Evolutionary conservation across 768 basidiomycete species (phyloP), one percentile per base, ranked within the genome.

Genomic region (Leccinum boreale): DNA sequence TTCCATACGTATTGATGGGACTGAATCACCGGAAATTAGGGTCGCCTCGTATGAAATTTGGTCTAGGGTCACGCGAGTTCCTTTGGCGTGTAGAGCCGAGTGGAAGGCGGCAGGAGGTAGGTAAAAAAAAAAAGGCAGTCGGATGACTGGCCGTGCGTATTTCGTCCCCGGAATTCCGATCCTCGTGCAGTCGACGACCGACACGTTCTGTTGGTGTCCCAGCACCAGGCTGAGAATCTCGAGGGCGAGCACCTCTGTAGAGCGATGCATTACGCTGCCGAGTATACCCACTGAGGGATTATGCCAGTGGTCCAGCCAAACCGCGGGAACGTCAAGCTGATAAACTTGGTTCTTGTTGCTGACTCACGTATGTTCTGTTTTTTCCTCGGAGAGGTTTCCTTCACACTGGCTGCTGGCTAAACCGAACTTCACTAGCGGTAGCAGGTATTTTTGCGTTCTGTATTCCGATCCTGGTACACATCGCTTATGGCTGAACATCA

Each of bases 21-120:
- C 58, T 50, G 56, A 49, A 55, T 55, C 21, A 3, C 48, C 69
- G 67, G 67, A 61, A 62, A 69, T 70, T 60, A 66, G 58, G 53
- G 55, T 46, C 49, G 1, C 48, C 53, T 42, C 50, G 50, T 60
- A 59, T 67, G 62, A 62, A 63, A 26, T 61, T 67, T 48, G 67
- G 61, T 24, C 56, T 64, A 53, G 59, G 57, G 44, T 36, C 67
- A 58, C 60, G 65, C 52, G 58, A 62, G 51, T 65, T 57, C 59
- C 53, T 61, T 58, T 50, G 56, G 59, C 26, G 57, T 26, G 51
- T 31, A 42, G 39, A 33, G 28, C 53, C 52, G 36, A 59, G 44
- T 52, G 62, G 57, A 59, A 48, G 21, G 21, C 47, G 29, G 45
- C 15, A 50, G 33, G 35, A 57, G 23, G 58, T 33, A 24, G 19